phyloP scores from a whole-genome alignment of 139 green algal species.

The Volvox reticuliferus region DNA sequence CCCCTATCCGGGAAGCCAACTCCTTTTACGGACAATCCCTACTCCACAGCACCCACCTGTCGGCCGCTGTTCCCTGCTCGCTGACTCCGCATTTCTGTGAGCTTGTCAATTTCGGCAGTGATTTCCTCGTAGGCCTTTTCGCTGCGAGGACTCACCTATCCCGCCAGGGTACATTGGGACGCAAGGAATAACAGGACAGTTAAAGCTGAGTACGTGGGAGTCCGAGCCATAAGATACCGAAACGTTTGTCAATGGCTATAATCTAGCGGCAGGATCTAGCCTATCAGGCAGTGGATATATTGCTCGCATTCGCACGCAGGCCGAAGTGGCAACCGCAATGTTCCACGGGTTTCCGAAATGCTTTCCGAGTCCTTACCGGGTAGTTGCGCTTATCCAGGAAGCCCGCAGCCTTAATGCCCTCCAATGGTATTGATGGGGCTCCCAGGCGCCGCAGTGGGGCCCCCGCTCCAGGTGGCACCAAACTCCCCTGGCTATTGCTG shows the following conservation, averaged over 20 bases:
- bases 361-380: constrained; percentile 13
- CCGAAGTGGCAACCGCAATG: too few species aligned
- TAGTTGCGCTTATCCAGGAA: constrained; percentile 51
- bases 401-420: constrained; percentile 60
- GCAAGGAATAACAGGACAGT: too few species aligned
- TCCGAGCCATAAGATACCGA: too few species aligned
- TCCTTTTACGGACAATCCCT: too few species aligned
- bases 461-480: not conserved
- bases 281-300: too few species aligned
- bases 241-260: too few species aligned
- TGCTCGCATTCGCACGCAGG: too few species aligned
- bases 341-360: too few species aligned
- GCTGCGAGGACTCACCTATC: constrained; percentile 59
- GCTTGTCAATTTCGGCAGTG: constrained; percentile 61
- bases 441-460: not conserved
- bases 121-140: constrained; percentile 65
- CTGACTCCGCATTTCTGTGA: constrained; percentile 2
- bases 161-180: too few species aligned
- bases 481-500: not conserved
- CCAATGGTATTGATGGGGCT: constrained; percentile 56
- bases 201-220: too few species aligned
- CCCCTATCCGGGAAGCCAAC: too few species aligned
- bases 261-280: too few species aligned
- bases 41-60: not conserved
- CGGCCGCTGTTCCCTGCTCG: not conserved